A percentile compares a stretch with the other conserved stretches of the same genome.
Conservation (phyloP, 2,329 filamentous ascomycete species). For the Geoglossum cookeanum region DNA sequence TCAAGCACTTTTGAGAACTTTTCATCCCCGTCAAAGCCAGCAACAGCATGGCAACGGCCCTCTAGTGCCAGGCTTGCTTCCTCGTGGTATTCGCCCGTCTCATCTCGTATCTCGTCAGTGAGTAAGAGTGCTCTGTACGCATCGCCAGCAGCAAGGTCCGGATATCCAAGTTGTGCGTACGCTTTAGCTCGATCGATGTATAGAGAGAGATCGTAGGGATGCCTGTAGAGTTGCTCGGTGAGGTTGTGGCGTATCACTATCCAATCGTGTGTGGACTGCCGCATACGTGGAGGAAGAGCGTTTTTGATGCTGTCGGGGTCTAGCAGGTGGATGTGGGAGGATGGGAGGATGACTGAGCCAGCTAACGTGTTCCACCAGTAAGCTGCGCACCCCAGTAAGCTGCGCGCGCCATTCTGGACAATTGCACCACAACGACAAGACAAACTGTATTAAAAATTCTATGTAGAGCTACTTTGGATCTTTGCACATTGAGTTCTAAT, state of each 20-base stretch:
- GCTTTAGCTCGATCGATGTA: conserved; percentile 51
- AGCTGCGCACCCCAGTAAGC: no score
- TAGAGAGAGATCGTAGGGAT: conserved; percentile 30
- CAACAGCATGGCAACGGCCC: conserved; percentile 4
- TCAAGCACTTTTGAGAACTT: conserved; percentile 1
- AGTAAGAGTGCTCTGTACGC: conserved; percentile 80
- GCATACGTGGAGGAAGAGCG: neutral
- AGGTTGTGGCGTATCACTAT: conserved; percentile 31
- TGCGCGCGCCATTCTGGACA: no score
- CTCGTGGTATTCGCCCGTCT: conserved; percentile 68
- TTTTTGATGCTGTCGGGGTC: neutral
- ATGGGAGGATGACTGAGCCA: no score
- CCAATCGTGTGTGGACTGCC: neutral
- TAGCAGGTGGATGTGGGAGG: neutral
- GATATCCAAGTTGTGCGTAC: conserved; percentile 61
- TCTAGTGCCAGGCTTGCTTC: conserved; percentile 32
- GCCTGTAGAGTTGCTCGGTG: conserved; percentile 26
- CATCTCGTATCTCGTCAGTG: conserved; percentile 59
- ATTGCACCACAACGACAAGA: no score
- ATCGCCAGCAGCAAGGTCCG: conserved; percentile 76
- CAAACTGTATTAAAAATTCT: no score
- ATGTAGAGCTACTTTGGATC: no score
- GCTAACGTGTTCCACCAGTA: no score
- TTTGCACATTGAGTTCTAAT: no score
- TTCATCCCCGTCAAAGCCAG: neutral